These are phyloP conservation scores for Citrus australasica DNA, from an alignment of 345 rosid species.

Conservation along the genomic window DNA sequence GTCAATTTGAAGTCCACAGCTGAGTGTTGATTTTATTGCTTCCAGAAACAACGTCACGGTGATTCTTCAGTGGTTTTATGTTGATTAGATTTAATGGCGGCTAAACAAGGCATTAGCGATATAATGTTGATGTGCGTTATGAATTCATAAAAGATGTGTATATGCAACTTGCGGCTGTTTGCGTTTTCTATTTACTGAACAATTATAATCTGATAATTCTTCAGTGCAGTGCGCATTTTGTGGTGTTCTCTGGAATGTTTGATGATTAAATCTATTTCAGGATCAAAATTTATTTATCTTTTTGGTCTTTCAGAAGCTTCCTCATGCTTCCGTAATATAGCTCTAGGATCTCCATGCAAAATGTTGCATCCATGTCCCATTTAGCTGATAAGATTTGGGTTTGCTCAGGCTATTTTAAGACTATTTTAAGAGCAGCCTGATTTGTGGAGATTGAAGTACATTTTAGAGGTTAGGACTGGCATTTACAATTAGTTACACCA, in stretches of 20 bases:
- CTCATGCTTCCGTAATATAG: neutral
- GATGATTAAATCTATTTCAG: neutral
- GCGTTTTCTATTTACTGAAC: neutral
- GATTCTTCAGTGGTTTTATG: neutral
- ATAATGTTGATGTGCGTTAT: neutral
- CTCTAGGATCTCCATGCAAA: neutral
- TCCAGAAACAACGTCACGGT: neutral
- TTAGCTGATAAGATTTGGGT: neutral
- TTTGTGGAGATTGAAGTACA: constrained; percentile 2
- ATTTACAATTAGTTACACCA: neutral
- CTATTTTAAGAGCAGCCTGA: neutral
- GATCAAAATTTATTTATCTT: neutral
- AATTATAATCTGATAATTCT: neutral
- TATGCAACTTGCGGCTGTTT: neutral
- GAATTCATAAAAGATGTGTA: neutral
- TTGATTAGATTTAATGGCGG: neutral
- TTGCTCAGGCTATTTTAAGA: neutral
- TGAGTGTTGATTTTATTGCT: neutral
- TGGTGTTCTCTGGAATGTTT: neutral
- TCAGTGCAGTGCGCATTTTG: neutral
- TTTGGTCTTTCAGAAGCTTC: neutral
- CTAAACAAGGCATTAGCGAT: neutral
- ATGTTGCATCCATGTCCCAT: neutral
- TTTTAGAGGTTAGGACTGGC: neutral
- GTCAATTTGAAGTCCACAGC: neutral